Percentiles rank a stretch among this genome's conserved stretches.
These are phyloP conservation scores for Carex parvula DNA, from an alignment of 176 grass and related monocot genomes.

Conservation along the genomic window DNA sequence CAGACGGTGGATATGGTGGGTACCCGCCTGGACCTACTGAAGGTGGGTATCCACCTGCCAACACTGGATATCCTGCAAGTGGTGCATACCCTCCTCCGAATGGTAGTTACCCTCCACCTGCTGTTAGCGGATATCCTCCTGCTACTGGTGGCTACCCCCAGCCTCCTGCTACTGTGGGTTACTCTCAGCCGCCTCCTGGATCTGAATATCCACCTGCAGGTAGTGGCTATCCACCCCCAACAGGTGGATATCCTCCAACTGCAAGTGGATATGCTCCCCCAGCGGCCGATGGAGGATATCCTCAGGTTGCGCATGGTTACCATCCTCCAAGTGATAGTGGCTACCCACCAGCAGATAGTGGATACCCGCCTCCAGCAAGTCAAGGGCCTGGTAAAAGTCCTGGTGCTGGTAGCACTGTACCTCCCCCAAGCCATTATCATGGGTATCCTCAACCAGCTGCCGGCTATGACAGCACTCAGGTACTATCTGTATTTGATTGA, in stretches of 20 bases:
- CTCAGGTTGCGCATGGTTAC: neutral
- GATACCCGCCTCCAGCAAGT: conserved; percentile 17
- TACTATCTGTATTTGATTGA: conserved; percentile 29
- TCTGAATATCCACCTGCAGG: neutral
- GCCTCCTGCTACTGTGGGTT: neutral
- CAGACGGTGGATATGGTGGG: conserved; percentile 25
- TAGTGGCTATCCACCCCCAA: neutral
- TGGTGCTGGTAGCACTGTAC: neutral
- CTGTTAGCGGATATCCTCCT: conserved; percentile 12
- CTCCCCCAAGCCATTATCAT: neutral
- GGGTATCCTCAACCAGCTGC: conserved; percentile 9
- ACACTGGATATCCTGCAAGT: neutral
- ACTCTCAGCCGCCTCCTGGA: neutral
- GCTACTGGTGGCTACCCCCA: conserved; percentile 7
- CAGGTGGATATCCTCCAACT: conserved; percentile 24
- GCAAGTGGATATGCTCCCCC: conserved; percentile 20
- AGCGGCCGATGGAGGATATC: neutral
- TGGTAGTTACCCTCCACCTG: neutral
- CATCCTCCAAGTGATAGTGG: neutral
- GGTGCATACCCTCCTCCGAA: conserved; percentile 19
- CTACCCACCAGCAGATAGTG: neutral
- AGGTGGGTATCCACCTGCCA: neutral
- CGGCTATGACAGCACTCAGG: neutral
- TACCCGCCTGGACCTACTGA: neutral
- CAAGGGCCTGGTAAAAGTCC: conserved; percentile 16